Evolutionary conservation across 2,329 filamentous ascomycete species (phyloP), one percentile per base, ranked within the genome.

Genomic region (Fusarium globosum): DNA sequence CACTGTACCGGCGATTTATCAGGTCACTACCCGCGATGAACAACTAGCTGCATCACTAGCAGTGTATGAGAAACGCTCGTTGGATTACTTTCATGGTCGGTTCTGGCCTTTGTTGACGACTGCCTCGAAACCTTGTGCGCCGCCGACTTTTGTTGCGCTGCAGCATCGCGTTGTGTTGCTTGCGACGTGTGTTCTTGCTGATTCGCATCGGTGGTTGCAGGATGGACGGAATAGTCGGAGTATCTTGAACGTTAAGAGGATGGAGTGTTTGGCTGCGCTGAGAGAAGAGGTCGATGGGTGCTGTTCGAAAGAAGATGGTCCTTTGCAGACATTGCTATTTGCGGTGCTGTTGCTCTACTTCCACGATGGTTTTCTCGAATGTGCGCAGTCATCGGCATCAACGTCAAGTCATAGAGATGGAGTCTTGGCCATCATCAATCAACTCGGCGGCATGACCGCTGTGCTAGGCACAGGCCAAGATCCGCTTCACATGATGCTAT

Each of bases 291-390:
- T 81, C 2, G 78, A 80, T 33, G 77, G 74, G 2, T 81, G 79
- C 30, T 82, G 81, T 23, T 71, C 79, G 14, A 77, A 76, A 18
- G 71, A 79, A 3, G 79, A 80, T 15, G 78, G 79, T 0, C 80
- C 82, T 6, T 67, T 85, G 4, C 79, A 76, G 9, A 78, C 71
- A 0, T 58, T 81, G 0, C 51, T 86, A 1, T 81, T 85, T 30
- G 83, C 83, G 6, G 84, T 85, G 30, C 77, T 86, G 2, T 71
- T 86, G 2, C 80, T 86, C 1, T 85, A 84, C 65, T 83, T 86
- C 13, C 77, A 83, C 26, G 82, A 83, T 33, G 82, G 82, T 3
- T 82, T 82, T 42, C 77, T 84, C 7, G 81, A 83, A n/a, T 75
- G 75, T 30, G 75, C 71, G 1, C 74, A 79, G 14, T 74, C 80